Base-by-base conservation (phyloP, 2,329 filamentous ascomycete genomes). In the Fusarium sp. region DNA sequence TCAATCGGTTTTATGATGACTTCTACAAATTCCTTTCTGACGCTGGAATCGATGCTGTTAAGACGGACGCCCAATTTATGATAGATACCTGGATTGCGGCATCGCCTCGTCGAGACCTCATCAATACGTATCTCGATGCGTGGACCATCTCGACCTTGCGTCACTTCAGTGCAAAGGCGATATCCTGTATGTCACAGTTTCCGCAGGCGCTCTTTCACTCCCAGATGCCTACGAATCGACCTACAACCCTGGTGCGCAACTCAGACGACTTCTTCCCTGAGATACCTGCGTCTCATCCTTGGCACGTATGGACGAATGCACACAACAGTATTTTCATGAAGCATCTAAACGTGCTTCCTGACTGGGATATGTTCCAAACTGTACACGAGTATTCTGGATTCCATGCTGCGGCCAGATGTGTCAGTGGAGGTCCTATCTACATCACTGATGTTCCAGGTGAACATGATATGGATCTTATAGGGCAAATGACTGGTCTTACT, bases 241-340 rank as follows among this genome's bases (percentile, higher is more conserved):
- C 93, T 0, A 84, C 88, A 1, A 85, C 97, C 24, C 83, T 94
- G 0, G 87, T 94, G 19, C 91, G 96, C 46, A 98, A 97, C 80
- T 97, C 93, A 1, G 94, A 91, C 67, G 92, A 98, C 80, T 99
- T 94, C 84, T 98, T 97, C 78, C 96, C 96, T 0, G 88, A 94
- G 44, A 87, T 94, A 6, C 88, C 91, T 1, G 87, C 89, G 1
- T 94, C 92, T 8, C 96, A 99, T 66, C 88, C 94, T 0, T 99
- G 96, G 95, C 96, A 99, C 78, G 87, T 98, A 36, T 99, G 97
- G 84, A 89, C 91, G 67, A 99, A 98, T 76, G 95, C 95, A 0
- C 92, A 98, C 79, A 98, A 97, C 77, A 86, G 89, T 33, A 84
- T 98, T 1, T 83, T 98, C 15, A 94, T 92, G 3, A 90, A 93